Conservation (phyloP, 2,329 filamentous ascomycete species). For the Pestalotiopsis sp. region DNA sequence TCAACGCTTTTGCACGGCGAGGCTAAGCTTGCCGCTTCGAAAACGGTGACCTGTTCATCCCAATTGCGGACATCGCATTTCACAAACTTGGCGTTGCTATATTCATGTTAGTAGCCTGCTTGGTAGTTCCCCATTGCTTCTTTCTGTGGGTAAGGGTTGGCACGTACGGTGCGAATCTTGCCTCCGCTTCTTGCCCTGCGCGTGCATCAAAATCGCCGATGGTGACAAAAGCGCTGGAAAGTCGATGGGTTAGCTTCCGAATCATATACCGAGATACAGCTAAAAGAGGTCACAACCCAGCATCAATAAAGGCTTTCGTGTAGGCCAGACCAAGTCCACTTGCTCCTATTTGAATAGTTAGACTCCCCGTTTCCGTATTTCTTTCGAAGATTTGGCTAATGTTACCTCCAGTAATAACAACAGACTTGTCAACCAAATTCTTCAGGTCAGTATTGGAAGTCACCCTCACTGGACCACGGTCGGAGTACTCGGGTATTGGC, state of each 20-base stretch:
- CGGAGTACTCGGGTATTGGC: background rate
- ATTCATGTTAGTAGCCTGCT: background rate
- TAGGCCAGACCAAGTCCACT: constrained; percentile 3
- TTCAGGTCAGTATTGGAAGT: background rate
- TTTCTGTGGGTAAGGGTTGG: background rate
- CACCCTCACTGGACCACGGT: background rate
- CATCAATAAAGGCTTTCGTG: background rate
- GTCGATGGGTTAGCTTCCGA: background rate
- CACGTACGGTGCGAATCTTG: background rate
- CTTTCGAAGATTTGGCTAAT: background rate
- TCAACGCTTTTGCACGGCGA: constrained; percentile 4
- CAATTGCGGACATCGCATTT: constrained; percentile 1
- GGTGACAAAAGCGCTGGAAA: background rate
- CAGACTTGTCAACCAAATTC: background rate
- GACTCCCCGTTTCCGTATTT: background rate
- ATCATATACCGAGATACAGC: background rate
- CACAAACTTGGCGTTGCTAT: background rate
- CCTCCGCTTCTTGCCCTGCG: background rate
- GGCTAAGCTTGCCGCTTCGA: background rate
- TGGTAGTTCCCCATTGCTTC: too few relatives aligned
- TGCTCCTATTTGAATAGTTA: background rate
- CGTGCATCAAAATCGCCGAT: background rate
- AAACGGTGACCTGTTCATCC: constrained; percentile 6
- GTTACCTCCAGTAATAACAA: background rate
- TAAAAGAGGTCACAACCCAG: background rate